A percentile compares a stretch with the other conserved stretches of the same genome.
These are phyloP conservation scores for Phytophthora melonis DNA, from an alignment of 352 stramenopile genomes.

Conservation along the genomic window DNA sequence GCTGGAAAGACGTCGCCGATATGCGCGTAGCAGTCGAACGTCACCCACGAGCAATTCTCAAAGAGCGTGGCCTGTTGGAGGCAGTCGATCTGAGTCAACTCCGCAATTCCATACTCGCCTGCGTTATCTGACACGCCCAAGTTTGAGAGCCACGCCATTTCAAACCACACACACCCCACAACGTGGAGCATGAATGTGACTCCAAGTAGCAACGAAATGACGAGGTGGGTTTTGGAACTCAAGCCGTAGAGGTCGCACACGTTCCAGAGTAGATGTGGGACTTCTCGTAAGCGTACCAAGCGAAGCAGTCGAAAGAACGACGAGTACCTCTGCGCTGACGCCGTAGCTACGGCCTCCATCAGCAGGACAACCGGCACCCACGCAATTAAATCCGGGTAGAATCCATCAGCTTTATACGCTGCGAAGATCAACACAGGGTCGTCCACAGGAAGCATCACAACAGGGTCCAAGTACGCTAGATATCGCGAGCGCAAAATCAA, in stretches of 20 bases:
- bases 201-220: constrained; percentile 57
- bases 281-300: constrained; percentile 58
- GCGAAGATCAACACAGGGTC: constrained; percentile 66
- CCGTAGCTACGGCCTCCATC: constrained; percentile 50
- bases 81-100: constrained; percentile 38
- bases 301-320: constrained; percentile 61
- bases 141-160: constrained; percentile 50
- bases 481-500: constrained; percentile 61
- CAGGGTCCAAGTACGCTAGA: constrained; percentile 65
- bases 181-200: constrained; percentile 69
- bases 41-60: constrained; percentile 79
- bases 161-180: constrained; percentile 73
- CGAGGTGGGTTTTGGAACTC: constrained; percentile 66
- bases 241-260: constrained; percentile 65
- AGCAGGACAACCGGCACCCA: constrained; percentile 56
- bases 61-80: constrained; percentile 63
- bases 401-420: constrained; percentile 58
- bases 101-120: background rate
- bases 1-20: constrained; percentile 57
- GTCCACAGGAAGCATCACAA: constrained; percentile 64
- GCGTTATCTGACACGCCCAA: constrained; percentile 1
- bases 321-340: constrained; percentile 28
- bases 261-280: constrained; percentile 50
- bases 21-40: constrained; percentile 75
- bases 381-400: constrained; percentile 62